Percentiles rank a stretch among this genome's conserved stretches.
These are phyloP conservation scores for Heritiera littoralis DNA, from an alignment of 345 rosid species.

Conservation along the genomic window DNA sequence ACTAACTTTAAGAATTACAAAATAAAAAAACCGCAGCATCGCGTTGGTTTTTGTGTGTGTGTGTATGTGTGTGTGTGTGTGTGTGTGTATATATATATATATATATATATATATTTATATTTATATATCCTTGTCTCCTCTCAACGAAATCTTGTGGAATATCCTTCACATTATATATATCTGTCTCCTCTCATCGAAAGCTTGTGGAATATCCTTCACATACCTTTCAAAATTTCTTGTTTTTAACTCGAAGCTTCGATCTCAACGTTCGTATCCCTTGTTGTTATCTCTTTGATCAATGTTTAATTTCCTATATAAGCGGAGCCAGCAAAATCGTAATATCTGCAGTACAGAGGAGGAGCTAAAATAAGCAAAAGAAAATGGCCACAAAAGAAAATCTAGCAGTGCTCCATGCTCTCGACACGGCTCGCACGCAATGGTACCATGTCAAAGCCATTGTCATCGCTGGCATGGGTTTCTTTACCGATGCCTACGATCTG, in stretches of 20 bases:
- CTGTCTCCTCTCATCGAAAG: not conserved
- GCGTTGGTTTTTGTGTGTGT: too few relatives aligned
- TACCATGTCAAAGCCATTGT: constrained; percentile 63
- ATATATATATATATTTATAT: too few relatives aligned
- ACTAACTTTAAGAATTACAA: too few relatives aligned
- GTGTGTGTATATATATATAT: too few relatives aligned
- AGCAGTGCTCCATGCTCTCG: constrained; percentile 66
- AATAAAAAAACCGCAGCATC: too few relatives aligned
- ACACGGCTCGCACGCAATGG: constrained; percentile 55
- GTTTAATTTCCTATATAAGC: not conserved
- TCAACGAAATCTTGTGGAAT: too few relatives aligned
- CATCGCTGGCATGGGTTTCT: constrained; percentile 78
- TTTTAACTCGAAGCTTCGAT: constrained; percentile 18
- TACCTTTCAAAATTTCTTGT: constrained; percentile 23
- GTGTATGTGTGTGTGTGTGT: too few relatives aligned
- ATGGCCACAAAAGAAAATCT: constrained; percentile 27
- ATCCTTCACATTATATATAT: too few relatives aligned
- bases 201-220: constrained; percentile 21
- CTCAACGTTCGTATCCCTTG: constrained; percentile 15
- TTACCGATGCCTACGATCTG: constrained; percentile 81
- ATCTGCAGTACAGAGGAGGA: not conserved
- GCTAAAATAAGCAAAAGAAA: not conserved
- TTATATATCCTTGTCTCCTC: too few relatives aligned
- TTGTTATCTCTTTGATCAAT: not conserved
- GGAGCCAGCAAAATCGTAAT: not conserved